Conservation (phyloP, 371 early-diverging fungal genomes). For the Quaeritorhiza haematococci region DNA sequence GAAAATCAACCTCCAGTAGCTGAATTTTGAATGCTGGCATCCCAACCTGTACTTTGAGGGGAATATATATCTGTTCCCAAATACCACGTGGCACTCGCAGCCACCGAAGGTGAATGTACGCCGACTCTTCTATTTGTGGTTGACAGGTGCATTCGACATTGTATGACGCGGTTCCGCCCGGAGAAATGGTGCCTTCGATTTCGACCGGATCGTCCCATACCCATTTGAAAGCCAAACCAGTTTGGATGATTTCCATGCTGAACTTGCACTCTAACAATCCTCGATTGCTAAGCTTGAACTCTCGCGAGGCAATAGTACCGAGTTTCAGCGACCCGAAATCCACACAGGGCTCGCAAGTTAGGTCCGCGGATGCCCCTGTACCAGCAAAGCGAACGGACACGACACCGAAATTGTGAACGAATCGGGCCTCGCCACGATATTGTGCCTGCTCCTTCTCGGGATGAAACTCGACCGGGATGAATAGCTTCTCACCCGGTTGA, state of each 20-base stretch:
- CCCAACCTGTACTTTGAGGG: constrained; percentile 42
- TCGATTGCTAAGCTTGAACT: constrained; percentile 36
- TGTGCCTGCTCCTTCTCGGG: constrained; percentile 48
- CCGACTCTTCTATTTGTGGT: constrained; percentile 8
- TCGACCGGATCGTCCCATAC: constrained; percentile 42
- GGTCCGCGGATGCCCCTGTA: constrained; percentile 51
- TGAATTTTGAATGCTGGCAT: constrained; percentile 42
- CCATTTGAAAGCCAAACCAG: constrained; percentile 31
- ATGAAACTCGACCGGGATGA: constrained; percentile 49
- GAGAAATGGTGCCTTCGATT: constrained; percentile 31
- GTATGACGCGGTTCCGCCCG: constrained; percentile 18
- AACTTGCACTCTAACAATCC: constrained; percentile 39
- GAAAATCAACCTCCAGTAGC: constrained; percentile 48
- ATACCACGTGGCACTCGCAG: constrained; percentile 36
- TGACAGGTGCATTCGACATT: constrained; percentile 38
- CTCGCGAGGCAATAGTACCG: constrained; percentile 18
- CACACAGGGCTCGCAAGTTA: constrained; percentile 31
- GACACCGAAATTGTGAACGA: constrained; percentile 43
- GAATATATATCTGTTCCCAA: constrained; percentile 35
- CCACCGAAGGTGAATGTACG: constrained; percentile 33
- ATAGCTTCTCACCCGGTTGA: constrained; percentile 39
- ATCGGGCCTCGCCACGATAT: constrained; percentile 46
- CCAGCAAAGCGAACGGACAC: constrained; percentile 34
- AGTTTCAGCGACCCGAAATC: constrained; percentile 48
- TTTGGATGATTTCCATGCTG: constrained; percentile 36